Conservation (phyloP, 129 eudicot species). For the Apium graveolens region DNA sequence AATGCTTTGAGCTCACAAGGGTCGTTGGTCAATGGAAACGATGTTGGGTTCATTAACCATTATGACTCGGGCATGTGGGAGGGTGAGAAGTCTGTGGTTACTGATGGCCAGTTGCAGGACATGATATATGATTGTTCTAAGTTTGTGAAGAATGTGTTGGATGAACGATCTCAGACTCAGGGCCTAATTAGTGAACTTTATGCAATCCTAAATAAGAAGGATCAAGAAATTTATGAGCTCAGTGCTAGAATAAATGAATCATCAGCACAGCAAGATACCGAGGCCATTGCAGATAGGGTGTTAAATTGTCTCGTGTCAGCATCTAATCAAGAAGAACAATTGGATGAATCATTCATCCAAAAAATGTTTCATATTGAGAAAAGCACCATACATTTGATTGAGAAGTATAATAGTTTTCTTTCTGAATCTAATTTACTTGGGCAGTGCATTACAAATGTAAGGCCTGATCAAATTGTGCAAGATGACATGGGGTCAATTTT, state of each 20-base stretch:
- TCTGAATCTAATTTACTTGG: conserved; percentile 52
- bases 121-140: conserved; percentile 53
- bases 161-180: conserved; percentile 34
- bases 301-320: conserved; percentile 37
- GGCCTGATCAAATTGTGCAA: conserved; percentile 36
- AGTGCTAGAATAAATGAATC: conserved; percentile 35
- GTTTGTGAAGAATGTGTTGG: conserved; percentile 31
- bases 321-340: conserved; percentile 33
- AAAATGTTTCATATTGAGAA: conserved; percentile 59
- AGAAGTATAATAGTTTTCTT: conserved; percentile 54
- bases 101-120: conserved; percentile 39
- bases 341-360: conserved; percentile 44
- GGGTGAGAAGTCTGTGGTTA: conserved; percentile 22
- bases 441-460: conserved; percentile 45
- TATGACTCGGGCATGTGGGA: conserved; percentile 20
- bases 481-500: conserved; percentile 45
- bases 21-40: conserved; percentile 15
- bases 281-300: conserved; percentile 42
- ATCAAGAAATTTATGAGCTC: conserved; percentile 59
- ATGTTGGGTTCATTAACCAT: conserved; percentile 17
- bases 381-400: conserved; percentile 36
- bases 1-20: conserved; percentile 36
- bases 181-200: conserved; percentile 40
- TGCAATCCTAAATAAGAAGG: conserved; percentile 33
- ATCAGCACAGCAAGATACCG: conserved; percentile 39